phyloP scores from a whole-genome alignment of 108 stramenopile genomes.

The Cyclotella baltica region DNA sequence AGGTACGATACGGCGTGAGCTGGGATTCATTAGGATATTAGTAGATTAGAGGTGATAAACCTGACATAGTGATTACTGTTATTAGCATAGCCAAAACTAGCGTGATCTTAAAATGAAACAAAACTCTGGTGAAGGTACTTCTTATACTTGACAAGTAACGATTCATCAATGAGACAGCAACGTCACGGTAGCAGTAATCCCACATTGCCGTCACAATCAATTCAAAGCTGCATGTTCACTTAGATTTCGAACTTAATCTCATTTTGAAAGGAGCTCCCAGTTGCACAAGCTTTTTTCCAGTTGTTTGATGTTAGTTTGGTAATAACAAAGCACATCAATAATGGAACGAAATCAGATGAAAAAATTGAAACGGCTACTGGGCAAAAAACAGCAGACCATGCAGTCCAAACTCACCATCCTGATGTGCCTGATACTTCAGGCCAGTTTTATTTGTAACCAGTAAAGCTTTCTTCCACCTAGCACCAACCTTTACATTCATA shows the following conservation, averaged over 20 bases:
- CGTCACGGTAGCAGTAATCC: background rate
- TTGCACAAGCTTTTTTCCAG: conserved; percentile 61
- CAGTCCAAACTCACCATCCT: conserved; percentile 55
- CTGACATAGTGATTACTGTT: no score
- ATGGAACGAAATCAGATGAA: conserved; percentile 11
- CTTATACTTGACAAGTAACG: no score
- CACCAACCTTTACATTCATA: conserved; percentile 54
- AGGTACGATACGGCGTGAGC: no score
- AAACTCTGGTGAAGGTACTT: no score
- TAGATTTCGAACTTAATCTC: conserved; percentile 82
- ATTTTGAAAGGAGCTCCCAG: conserved; percentile 83
- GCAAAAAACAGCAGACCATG: no score
- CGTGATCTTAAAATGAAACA: no score
- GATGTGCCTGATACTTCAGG: conserved; percentile 88
- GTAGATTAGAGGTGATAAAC: no score
- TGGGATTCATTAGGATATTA: no score
- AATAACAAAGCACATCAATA: conserved; percentile 2
- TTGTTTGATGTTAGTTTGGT: background rate
- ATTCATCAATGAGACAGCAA: background rate
- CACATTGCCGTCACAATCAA: background rate
- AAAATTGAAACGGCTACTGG: conserved; percentile 16
- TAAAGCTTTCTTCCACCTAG: conserved; percentile 85
- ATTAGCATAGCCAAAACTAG: no score
- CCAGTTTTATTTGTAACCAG: conserved; percentile 76
- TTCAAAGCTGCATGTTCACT: background rate